phyloP scores from a whole-genome alignment of 1,284 basidiomycete genomes.

The Ceratobasidium sp. region DNA sequence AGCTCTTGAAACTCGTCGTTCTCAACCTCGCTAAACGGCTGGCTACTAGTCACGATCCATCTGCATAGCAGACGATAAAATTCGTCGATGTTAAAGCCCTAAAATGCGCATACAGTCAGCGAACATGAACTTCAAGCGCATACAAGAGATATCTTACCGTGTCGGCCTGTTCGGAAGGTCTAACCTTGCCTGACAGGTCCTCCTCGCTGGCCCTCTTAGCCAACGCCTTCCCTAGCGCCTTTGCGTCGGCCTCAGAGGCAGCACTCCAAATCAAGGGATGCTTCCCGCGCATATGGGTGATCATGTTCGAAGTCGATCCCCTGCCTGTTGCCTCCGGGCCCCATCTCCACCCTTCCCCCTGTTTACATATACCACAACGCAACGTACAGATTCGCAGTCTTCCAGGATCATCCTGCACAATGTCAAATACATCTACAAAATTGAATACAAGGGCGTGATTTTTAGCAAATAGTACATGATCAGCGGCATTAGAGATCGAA shows the following conservation, averaged over 20 bases:
- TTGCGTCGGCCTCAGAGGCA: background rate
- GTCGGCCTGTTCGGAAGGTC: background rate
- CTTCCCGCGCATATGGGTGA: background rate
- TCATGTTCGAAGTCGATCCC: background rate
- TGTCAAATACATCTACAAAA: background rate
- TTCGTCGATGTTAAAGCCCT: background rate
- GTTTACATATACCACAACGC: background rate
- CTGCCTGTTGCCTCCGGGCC: background rate
- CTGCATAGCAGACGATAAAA: background rate
- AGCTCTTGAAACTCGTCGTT: background rate
- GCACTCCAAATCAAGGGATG: background rate
- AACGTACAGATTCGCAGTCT: background rate
- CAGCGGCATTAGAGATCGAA: background rate
- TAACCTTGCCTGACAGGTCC: too few species aligned
- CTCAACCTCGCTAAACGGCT: conserved; percentile 31
- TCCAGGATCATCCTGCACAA: background rate
- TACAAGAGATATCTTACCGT: background rate
- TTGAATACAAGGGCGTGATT: background rate
- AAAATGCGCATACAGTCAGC: background rate
- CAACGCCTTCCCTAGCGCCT: background rate
- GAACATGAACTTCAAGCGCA: background rate
- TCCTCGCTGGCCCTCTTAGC: too few species aligned
- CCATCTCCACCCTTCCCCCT: background rate
- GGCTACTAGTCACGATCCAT: conserved; percentile 6
- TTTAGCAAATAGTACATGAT: background rate